Evolutionary conservation across 495 filamentous ascomycete genomes (phyloP), one percentile per base, ranked within the genome.

Genomic region (Zalerion maritima): DNA sequence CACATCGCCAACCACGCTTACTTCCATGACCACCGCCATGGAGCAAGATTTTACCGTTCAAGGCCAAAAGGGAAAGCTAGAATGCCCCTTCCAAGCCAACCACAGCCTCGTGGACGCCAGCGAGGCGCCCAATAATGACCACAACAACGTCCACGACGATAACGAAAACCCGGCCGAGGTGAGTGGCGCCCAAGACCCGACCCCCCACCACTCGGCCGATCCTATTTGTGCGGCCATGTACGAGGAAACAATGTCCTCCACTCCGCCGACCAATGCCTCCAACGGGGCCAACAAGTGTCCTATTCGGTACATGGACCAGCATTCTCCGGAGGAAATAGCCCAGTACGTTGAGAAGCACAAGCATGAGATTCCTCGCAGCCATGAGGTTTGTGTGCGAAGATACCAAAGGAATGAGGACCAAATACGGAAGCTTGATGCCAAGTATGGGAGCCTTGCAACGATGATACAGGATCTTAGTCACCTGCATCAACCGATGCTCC

Each of bases 281-380:
- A 54, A 61, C 8, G 30, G 23, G 11, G 55, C 60, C 10, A 62
- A 72, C 18, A 74, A 77, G 44, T 94, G 85, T 51, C 85, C 85
- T 1, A 94, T 94, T 37, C 77, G 85, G 19, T 91, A 75, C 47
- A 55, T 94, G 37, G 75, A 92, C 44, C 75, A 91, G 48, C 82
- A 91, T 47, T 81, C 81, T 1, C 83, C 85, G 1, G 81, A 91
- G 58, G 85, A 94, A 49, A 73, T 94, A 26, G 85, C 84, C 10
- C 62, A 73, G 36, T 94, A 92, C 43, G 77, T 94, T 31, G 80
- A 92, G 48, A 77, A 70, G 14, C 85, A 94, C 57, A 93, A 92
- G 48, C 84, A 94, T 43, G 80, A 92, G 40, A 70, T 94, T 16
- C 85, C 85, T 3, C 64, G 85, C 34, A 89, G 81, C 41, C 85